phyloP scores from a whole-genome alignment of 768 basidiomycete genomes.

The Tulasnella sp. region DNA sequence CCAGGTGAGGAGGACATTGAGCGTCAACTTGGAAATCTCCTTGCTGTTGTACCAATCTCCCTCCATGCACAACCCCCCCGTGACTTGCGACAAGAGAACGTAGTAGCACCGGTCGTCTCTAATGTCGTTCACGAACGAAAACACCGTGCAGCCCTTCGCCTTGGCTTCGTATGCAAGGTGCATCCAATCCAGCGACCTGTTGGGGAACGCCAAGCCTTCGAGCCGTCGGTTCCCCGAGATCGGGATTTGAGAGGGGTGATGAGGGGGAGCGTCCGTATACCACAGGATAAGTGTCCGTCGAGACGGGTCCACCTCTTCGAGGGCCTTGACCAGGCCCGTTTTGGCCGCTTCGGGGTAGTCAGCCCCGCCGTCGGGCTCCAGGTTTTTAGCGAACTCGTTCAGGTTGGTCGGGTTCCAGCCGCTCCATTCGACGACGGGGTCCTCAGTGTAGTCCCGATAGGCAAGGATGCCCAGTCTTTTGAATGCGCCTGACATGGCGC shows the following conservation, averaged over 20 bases:
- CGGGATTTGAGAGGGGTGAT: slow-evolving; percentile 32
- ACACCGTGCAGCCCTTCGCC: slow-evolving; percentile 34
- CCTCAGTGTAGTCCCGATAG: slow-evolving; percentile 36
- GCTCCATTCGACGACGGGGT: slow-evolving; percentile 35
- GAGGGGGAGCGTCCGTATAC: slow-evolving; percentile 38
- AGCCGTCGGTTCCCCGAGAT: slow-evolving; percentile 30
- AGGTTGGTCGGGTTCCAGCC: slow-evolving; percentile 35
- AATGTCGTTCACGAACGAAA: slow-evolving; percentile 33
- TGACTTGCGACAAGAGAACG: slow-evolving; percentile 35
- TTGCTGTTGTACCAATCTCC: slow-evolving; percentile 30
- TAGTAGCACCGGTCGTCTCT: slow-evolving; percentile 31
- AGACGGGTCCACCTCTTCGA: slow-evolving; percentile 33
- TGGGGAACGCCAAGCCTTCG: slow-evolving; percentile 35
- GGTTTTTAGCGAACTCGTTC: slow-evolving; percentile 31
- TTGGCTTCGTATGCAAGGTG: slow-evolving; percentile 35
- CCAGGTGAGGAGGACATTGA: slow-evolving; percentile 37
- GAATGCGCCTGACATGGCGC: slow-evolving; percentile 36
- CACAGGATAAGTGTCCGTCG: slow-evolving; percentile 36
- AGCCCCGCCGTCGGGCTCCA: slow-evolving; percentile 34
- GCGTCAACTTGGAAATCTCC: slow-evolving; percentile 35
- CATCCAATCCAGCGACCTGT: slow-evolving; percentile 37
- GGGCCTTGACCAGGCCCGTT: slow-evolving; percentile 35
- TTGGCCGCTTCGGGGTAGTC: slow-evolving; percentile 39
- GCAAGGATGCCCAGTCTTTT: slow-evolving; percentile 36
- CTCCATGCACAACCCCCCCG: slow-evolving; percentile 35